phyloP scores from a whole-genome alignment of 805 yeast genomes.

The Saturnispora hagleri region DNA sequence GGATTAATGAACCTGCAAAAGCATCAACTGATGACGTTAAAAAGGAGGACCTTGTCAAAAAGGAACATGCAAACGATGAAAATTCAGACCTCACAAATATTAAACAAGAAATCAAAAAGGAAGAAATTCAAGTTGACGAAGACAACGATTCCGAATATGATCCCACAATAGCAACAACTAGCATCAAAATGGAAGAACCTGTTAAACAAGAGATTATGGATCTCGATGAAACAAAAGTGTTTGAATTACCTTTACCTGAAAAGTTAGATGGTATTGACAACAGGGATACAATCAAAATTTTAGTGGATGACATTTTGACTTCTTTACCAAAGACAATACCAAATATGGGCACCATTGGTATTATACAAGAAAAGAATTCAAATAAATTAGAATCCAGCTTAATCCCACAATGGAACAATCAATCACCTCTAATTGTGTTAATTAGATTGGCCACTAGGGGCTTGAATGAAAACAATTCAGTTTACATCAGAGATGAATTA shows the following conservation, averaged over 20 bases:
- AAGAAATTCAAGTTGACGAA: conserved; percentile 13
- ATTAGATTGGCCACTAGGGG: conserved; percentile 83
- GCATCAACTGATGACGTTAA: neutral
- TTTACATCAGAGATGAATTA: conserved; percentile 58
- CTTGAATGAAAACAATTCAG: conserved; percentile 35
- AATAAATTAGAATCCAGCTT: conserved; percentile 38
- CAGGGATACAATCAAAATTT: conserved; percentile 44
- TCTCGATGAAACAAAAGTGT: conserved; percentile 21
- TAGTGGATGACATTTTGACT: conserved; percentile 50
- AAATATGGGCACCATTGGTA: neutral
- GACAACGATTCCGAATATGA: conserved; percentile 21
- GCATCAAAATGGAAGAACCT: neutral
- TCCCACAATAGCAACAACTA: neutral
- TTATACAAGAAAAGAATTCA: neutral
- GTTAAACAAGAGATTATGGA: conserved; percentile 1
- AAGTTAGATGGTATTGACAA: conserved; percentile 45
- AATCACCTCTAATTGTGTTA: conserved; percentile 69
- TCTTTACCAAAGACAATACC: conserved; percentile 14
- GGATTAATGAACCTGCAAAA: conserved; percentile 22
- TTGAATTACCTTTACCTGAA: conserved; percentile 48
- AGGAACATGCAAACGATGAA: conserved; percentile 23
- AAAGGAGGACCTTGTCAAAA: neutral
- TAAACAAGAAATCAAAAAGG: conserved; percentile 12
- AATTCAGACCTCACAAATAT: conserved; percentile 7
- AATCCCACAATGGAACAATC: conserved; percentile 42